A percentile compares a stretch with the other conserved stretches of the same genome.
These are phyloP conservation scores for Amauroascus niger DNA, from an alignment of 2,329 filamentous ascomycete genomes.

Conservation along the genomic window DNA sequence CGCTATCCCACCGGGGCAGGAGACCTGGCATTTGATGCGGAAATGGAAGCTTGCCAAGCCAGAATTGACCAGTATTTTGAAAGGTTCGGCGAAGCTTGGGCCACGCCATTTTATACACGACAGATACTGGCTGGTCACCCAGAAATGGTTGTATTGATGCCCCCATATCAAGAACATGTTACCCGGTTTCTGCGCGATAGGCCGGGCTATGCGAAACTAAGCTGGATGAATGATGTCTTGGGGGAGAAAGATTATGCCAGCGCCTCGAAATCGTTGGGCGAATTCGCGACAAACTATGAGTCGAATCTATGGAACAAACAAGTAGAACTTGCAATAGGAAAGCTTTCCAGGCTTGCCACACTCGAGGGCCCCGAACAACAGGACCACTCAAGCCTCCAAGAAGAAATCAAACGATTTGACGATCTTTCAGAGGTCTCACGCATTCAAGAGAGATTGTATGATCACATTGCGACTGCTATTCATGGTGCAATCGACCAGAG, in stretches of 20 bases:
- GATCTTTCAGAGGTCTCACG: conserved; percentile 58
- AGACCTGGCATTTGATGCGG: conserved; percentile 16
- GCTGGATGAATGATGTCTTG: conserved; percentile 90
- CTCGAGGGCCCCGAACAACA: conserved; percentile 28
- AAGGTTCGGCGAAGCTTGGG: conserved; percentile 44
- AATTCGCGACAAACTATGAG: conserved; percentile 61
- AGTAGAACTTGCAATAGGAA: conserved; percentile 80
- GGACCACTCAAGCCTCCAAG: conserved; percentile 33
- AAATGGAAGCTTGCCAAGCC: conserved; percentile 27
- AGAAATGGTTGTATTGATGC: conserved; percentile 58
- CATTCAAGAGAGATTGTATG: conserved; percentile 70
- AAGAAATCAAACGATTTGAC: conserved; percentile 47
- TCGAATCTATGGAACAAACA: conserved; percentile 85
- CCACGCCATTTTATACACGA: conserved; percentile 66
- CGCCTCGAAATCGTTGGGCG: conserved; percentile 61
- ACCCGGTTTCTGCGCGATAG: conserved; percentile 68
- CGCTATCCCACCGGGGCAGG: conserved; percentile 15
- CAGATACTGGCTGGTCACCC: conserved; percentile 60
- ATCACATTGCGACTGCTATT: conserved; percentile 59
- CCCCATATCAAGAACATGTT: conserved; percentile 60
- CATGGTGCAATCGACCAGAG: conserved; percentile 66
- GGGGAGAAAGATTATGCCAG: conserved; percentile 63
- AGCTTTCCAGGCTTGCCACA: conserved; percentile 65
- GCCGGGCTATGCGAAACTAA: conserved; percentile 63
- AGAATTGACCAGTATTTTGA: conserved; percentile 41